A percentile compares a stretch with the other conserved stretches of the same genome.
These are phyloP conservation scores for Trichomonascaceae sp. DNA, from an alignment of 1,139 yeast genomes.

Conservation along the genomic window DNA sequence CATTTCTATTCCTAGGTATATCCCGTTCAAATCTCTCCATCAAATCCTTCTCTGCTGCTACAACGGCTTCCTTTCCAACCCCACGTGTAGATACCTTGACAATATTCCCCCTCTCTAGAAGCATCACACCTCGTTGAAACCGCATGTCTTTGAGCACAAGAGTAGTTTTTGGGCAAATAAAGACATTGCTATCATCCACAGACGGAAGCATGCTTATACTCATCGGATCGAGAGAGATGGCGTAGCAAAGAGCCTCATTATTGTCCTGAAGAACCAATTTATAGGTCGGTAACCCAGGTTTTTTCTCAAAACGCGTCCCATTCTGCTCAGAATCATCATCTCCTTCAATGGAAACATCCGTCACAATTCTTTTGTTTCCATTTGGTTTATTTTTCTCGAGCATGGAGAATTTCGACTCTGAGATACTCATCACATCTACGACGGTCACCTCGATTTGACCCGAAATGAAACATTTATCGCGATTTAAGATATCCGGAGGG, in stretches of 20 bases:
- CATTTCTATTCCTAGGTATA: neutral
- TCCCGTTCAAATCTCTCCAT: neutral
- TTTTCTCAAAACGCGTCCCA: neutral
- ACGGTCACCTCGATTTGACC: slow-evolving; percentile 22
- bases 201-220: slow-evolving; percentile 3
- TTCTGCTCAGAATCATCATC: neutral
- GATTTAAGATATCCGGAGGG: neutral
- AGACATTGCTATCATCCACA: slow-evolving; percentile 8
- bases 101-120: slow-evolving; percentile 13
- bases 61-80: neutral
- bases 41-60: neutral
- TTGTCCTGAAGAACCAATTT: slow-evolving; percentile 24
- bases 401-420: slow-evolving; percentile 20
- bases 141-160: slow-evolving; percentile 14
- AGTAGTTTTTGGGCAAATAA: slow-evolving; percentile 17
- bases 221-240: slow-evolving; percentile 13
- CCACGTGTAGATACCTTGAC: neutral
- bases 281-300: slow-evolving; percentile 10
- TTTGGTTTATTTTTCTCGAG: slow-evolving; percentile 14
- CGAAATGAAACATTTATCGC: neutral
- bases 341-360: slow-evolving; percentile 1
- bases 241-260: slow-evolving; percentile 22
- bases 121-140: slow-evolving; percentile 19
- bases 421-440: slow-evolving; percentile 20
- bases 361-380: slow-evolving; percentile 1